phyloP scores from a whole-genome alignment of 73 alveolate species.

The Effrenium voratum region DNA sequence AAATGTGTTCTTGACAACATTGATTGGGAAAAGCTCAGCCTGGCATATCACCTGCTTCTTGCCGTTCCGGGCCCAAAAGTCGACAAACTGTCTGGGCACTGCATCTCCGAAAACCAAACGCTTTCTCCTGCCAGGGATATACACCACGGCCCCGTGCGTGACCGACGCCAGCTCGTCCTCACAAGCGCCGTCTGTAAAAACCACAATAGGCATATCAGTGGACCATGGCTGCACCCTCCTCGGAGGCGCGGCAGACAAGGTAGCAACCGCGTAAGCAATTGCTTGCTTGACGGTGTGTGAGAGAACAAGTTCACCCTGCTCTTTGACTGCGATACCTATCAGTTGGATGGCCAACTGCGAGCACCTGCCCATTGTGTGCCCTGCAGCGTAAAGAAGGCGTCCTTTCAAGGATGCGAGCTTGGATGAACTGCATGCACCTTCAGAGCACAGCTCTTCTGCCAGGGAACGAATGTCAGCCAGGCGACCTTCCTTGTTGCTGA shows the following conservation, averaged over 20 bases:
- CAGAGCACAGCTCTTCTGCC: neutral
- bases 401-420: neutral
- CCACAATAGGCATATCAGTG: neutral
- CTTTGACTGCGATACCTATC: neutral
- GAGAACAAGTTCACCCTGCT: neutral
- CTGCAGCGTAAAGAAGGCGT: neutral
- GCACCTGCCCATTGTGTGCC: neutral
- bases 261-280: neutral
- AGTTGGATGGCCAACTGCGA: neutral
- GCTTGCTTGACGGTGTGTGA: neutral
- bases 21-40: too few species aligned
- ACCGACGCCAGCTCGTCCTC: neutral
- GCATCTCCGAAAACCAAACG: neutral
- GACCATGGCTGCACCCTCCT: neutral
- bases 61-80: too few species aligned
- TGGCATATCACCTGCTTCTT: too few species aligned
- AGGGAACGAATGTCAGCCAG: neutral
- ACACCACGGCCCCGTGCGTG: neutral
- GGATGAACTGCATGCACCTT: neutral
- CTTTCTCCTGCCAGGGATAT: neutral
- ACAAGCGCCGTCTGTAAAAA: neutral
- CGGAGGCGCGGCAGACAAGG: neutral
- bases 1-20: too few species aligned
- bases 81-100: neutral
- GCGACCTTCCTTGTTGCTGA: neutral